Evolutionary conservation across 495 filamentous ascomycete species (phyloP), one percentile per base, ranked within the genome.

Genomic region (Podospora pseudoanserina): DNA sequence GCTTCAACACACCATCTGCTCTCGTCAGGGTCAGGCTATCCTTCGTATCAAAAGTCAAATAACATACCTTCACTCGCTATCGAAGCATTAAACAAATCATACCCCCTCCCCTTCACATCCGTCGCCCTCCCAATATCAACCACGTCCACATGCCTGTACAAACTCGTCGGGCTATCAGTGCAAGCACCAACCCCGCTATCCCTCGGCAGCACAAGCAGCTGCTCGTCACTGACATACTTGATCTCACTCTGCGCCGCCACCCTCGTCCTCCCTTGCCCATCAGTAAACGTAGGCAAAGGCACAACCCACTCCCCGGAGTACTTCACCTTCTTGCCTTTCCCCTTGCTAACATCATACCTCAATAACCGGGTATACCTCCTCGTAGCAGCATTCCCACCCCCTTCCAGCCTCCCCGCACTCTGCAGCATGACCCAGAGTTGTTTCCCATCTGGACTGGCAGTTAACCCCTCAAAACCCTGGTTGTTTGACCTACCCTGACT

Each of bases 221-320:
- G 88, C 9, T 75, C 84, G 3, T 85, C 82, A 3, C 85, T 86
- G 57, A 95, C 77, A 68, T 85, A 83, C 71, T 88, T 86, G 56
- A 94, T 88, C 73, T 93, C 91, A 13, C 86, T 89, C 73, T 92
- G 89, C 1, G 85, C 87, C n/a, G 91, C 91, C 9, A 86, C 86
- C 67, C 81, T 79, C 6, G 72, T 75, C 60, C 81, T 79, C 32
- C 73, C 77, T 30, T 72, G 71, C 13, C 73, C 74, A 65, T 83
- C 77, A 49, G 67, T 64, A 76, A 84, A 90, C 23, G 85, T 75
- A 6, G 91, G 90, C 23, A 92, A 77, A 5, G 86, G 83, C 27
- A 93, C 89, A 16, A 89, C 87, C 77, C 87, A 93, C 75, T 93
- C 89, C 65, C 85, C 82, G 11, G 77, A 78, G 75, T 88, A 88